A percentile compares a stretch with the other conserved stretches of the same genome.
phyloP scores from a whole-genome alignment of 305 asterid genomes.

The Plantago rigida region DNA sequence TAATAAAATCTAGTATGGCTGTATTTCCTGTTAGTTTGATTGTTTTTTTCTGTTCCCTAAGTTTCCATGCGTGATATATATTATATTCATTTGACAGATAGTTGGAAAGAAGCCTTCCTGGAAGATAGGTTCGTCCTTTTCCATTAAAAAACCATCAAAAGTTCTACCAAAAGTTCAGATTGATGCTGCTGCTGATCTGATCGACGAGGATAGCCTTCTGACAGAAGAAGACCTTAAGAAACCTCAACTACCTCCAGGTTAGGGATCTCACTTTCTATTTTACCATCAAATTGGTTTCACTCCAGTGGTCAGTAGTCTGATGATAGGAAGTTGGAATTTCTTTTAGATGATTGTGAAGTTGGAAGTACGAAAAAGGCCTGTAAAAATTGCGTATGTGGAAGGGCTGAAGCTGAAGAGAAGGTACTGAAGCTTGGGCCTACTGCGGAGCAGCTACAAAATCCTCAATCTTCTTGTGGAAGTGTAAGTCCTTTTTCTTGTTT shows the following conservation, averaged over 20 bases:
- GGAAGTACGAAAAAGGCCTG: conserved; percentile 84
- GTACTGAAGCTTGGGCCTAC: conserved; percentile 67
- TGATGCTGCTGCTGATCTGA: conserved; percentile 76
- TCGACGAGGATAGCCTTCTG: conserved; percentile 91
- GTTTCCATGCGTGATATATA: too few relatives aligned
- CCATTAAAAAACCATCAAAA: conserved; percentile 45
- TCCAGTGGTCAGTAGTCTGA: too few relatives aligned
- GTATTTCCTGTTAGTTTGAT: too few relatives aligned
- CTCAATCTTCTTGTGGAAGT: conserved; percentile 92
- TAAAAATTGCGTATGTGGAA: conserved; percentile 85
- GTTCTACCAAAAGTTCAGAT: conserved; percentile 59
- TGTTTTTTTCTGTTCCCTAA: too few relatives aligned
- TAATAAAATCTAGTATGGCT: too few relatives aligned
- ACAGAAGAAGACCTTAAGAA: conserved; percentile 84
- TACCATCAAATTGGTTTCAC: too few relatives aligned
- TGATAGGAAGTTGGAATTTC: too few relatives aligned
- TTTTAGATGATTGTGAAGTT: conserved; percentile 63
- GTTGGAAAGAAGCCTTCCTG: conserved; percentile 76
- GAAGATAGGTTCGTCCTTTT: conserved; percentile 83
- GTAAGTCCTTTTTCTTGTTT: too few relatives aligned
- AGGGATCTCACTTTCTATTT: too few relatives aligned
- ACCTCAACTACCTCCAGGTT: conserved; percentile 69
- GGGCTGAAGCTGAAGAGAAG: conserved; percentile 82
- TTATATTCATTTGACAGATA: conserved; percentile 24
- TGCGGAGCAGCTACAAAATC: conserved; percentile 68